Conservation (phyloP, 176 grass and related monocot genomes). For the Aegilops bicornis region DNA sequence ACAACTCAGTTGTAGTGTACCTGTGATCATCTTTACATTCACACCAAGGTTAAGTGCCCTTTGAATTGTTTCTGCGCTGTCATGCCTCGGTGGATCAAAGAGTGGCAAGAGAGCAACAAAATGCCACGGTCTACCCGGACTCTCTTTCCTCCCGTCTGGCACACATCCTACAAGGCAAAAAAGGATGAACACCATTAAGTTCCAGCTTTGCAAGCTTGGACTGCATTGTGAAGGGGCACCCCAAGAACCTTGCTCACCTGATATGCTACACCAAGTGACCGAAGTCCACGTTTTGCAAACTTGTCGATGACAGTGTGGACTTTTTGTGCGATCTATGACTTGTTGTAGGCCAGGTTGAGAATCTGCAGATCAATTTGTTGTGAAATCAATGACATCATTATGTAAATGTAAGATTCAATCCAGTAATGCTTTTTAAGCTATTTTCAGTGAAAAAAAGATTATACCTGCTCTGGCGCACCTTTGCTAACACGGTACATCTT, state of each 20-base stretch:
- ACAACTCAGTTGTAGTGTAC: neutral
- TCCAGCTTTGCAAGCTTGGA: neutral
- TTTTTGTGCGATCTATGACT: conserved; percentile 43
- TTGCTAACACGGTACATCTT: conserved; percentile 61
- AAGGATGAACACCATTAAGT: neutral
- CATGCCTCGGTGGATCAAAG: conserved; percentile 60
- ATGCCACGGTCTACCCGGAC: conserved; percentile 42
- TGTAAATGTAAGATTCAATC: neutral
- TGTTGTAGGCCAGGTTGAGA: conserved; percentile 50
- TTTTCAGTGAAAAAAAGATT: neutral
- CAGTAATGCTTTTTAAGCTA: neutral
- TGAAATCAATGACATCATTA: neutral
- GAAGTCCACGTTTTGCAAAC: conserved; percentile 50
- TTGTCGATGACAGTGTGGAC: conserved; percentile 57
- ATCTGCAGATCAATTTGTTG: conserved; percentile 31
- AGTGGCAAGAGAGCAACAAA: conserved; percentile 64
- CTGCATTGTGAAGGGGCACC: neutral
- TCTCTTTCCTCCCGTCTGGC: conserved; percentile 57
- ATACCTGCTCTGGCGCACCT: conserved; percentile 60
- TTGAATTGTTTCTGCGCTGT: conserved; percentile 58
- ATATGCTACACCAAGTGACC: conserved; percentile 56
- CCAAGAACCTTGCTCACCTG: conserved; percentile 23
- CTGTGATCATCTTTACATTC: conserved; percentile 73
- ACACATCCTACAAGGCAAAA: conserved; percentile 35
- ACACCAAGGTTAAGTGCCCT: conserved; percentile 62